Base-by-base conservation (phyloP, 1,139 yeast genomes). In the Groenewaldozyma sp. region DNA sequence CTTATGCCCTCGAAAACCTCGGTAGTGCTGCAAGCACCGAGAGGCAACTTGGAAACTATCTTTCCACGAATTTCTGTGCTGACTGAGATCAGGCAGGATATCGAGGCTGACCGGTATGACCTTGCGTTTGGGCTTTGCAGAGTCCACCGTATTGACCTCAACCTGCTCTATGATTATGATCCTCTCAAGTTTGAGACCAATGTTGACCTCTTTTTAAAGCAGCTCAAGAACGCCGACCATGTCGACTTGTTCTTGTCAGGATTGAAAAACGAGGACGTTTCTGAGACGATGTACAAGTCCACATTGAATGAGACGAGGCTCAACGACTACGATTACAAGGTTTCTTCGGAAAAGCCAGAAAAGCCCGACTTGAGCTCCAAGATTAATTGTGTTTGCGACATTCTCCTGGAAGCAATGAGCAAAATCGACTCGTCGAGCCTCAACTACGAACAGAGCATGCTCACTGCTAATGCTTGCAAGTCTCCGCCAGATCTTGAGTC, bases 41-140 rank as follows among this genome's bases (percentile, higher is more conserved):
- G 99, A 59, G 99, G 99, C 45, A 93, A 93, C 53, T 66, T 91
- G 49, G 99, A 93, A 60, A 87, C 97, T 0, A 82, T 93, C 24
- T 81, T 77, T 54, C 98, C 99, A 9, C 72, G 98, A 59, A 82
- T 91, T 35, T 78, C 91, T 82, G 94, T 91, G 11, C 67, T 93
- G 37, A 72, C 86, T 10, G 94, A 82, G 16, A 93, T 93, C 14
- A 72, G 98, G 50, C 68, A 73, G 36, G 71, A 72, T 51, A 84
- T 93, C 46, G 67, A 70, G 28, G 63, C 65, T 0, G 66, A 64
- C 45, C 65, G 76, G 31, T 93, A 82, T 54, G 68, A 64, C 39
- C 69, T 70, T 18, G 98, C 98, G 0, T 88, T 91, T 54, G 54
- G 73, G 35, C 74, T 80, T 10, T 91, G 97, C 64, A 77, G 97